These are phyloP conservation scores for Citeromyces hawaiiensis DNA, from an alignment of 1,139 yeast species.

Conservation along the genomic window DNA sequence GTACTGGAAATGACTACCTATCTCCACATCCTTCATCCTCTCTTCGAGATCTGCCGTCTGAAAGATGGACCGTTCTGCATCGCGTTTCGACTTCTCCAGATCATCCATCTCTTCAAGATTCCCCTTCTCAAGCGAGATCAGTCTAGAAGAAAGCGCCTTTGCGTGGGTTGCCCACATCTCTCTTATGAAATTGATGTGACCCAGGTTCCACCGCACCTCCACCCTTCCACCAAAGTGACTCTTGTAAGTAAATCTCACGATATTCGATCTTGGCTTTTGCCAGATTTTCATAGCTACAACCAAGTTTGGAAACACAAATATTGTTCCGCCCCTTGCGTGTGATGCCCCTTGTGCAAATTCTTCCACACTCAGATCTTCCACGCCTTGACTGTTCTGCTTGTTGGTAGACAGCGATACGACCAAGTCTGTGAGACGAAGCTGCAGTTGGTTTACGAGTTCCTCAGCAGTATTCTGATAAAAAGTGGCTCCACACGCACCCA, in stretches of 20 bases:
- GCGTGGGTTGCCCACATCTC: slow-evolving; percentile 85
- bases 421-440: slow-evolving; percentile 45
- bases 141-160: slow-evolving; percentile 35
- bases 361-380: slow-evolving; percentile 29
- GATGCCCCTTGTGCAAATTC: slow-evolving; percentile 44
- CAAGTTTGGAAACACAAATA: slow-evolving; percentile 69
- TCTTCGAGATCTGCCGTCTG: slow-evolving; percentile 32
- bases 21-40: slow-evolving; percentile 38
- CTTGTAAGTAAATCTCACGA: slow-evolving; percentile 51
- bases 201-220: slow-evolving; percentile 86
- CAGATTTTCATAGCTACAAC: slow-evolving; percentile 64
- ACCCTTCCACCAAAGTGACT: slow-evolving; percentile 82
- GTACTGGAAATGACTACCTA: slow-evolving; percentile 49
- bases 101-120: slow-evolving; percentile 24
- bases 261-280: slow-evolving; percentile 33
- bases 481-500: slow-evolving; percentile 46
- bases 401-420: slow-evolving; percentile 50
- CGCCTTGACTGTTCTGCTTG: slow-evolving; percentile 27
- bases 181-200: slow-evolving; percentile 80
- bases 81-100: slow-evolving; percentile 10
- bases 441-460: slow-evolving; percentile 28
- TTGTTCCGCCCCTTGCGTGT: slow-evolving; percentile 65
- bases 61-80: slow-evolving; percentile 14
- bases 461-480: slow-evolving; percentile 45
- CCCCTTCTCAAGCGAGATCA: slow-evolving; percentile 20